Evolutionary conservation across 2,329 filamentous ascomycete genomes (phyloP).

Genomic region (Aspergillus candidus): DNA sequence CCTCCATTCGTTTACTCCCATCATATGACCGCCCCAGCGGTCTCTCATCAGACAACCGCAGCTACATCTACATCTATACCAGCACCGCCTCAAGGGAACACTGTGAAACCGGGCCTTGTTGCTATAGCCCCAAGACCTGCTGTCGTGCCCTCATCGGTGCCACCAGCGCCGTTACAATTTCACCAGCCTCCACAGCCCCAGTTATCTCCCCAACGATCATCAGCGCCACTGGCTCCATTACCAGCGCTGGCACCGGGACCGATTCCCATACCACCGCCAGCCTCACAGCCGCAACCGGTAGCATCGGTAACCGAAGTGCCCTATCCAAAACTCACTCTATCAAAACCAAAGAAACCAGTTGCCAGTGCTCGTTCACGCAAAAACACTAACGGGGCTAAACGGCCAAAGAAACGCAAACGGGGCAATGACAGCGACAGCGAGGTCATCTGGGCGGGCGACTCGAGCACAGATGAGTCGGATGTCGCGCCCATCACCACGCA

Average conservation of each 20-base stretch:
- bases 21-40: conserved; percentile 10
- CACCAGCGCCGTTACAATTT: background rate
- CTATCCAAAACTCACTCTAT: conserved; percentile 1
- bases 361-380: conserved; percentile 13
- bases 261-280: background rate
- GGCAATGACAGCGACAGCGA: conserved; percentile 27
- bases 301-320: conserved; percentile 5
- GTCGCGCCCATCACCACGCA: conserved; percentile 56
- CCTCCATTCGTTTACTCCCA: conserved; percentile 16
- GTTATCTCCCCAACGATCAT: background rate
- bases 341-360: conserved; percentile 10
- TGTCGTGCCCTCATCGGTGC: conserved; percentile 1
- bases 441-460: conserved; percentile 30
- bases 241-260: background rate
- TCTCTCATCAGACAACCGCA: conserved; percentile 2
- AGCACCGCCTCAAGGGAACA: conserved; percentile 2
- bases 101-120: conserved; percentile 5
- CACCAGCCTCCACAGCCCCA: conserved; percentile 1
- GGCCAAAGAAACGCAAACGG: conserved; percentile 19
- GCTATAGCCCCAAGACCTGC: conserved; percentile 12
- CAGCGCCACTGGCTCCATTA: background rate
- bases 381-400: conserved; percentile 12
- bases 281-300: conserved; percentile 4
- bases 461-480: conserved; percentile 36
- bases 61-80: background rate